Base-by-base conservation (phyloP, 805 yeast species). In the Ogataea sp. region DNA sequence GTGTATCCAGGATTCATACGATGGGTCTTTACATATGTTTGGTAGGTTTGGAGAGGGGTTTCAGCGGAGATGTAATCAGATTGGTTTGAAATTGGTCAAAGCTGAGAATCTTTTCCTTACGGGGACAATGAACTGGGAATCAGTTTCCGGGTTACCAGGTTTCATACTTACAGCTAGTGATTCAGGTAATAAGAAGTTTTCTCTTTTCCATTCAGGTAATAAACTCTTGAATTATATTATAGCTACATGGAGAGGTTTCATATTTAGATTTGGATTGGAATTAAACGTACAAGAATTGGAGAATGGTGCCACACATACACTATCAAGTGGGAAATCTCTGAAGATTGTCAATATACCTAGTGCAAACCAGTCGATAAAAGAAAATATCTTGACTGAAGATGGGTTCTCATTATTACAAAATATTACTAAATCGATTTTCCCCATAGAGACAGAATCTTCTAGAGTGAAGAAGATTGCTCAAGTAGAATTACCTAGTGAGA, bases 121-220 rank as follows among this genome's bases (percentile, higher is more conserved):
- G 0, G 98, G 98, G 3, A 65, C 64, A n/a, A 44, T 84, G 10
- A 59, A 71, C 39, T 90, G 96, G 96, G 57, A 71, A 6, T 70
- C 80, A n/a, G 62, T 87, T 2, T 86, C 95, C n/a, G 98, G 98
- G 0, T 59, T 90, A 6, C 97, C 97, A 0, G 98, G 98, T 0
- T 62, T 86, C 50, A 74, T 90, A 36, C 62, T 90, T 37, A 86
- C 97, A 0, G 67, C 83, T 13, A 78, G 85, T 41, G 96, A 87
- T 49, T 83, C 86, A 49, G 88, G 87, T 2, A 68, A 71, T 44
- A 70, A 72, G 36, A 67, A 67, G 6, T 55, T 84, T 29, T 69
- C 68, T n/a, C 61, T 86, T 1, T 70, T 61, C 49, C 73, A 77
- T 36, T 74, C 80, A n/a, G 62, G 61, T 20, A 53, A 51, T 27